Conservation (phyloP, 1,139 yeast genomes). For the Kurtzmaniella quercitrusa region DNA sequence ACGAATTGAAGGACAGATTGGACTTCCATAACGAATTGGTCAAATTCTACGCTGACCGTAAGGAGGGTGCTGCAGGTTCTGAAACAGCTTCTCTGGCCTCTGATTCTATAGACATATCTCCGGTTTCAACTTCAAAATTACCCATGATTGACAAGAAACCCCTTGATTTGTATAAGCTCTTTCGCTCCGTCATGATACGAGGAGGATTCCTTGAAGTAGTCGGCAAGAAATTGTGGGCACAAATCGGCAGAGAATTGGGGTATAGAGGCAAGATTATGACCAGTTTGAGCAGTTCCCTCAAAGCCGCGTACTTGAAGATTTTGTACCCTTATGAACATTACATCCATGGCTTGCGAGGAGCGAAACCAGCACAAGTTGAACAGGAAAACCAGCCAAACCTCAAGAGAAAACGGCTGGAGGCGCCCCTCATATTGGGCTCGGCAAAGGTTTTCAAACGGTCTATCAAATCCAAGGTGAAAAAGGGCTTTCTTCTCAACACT, state of each 20-base stretch:
- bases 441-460: constrained; percentile 41
- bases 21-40: constrained; percentile 27
- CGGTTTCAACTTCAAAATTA: constrained; percentile 15
- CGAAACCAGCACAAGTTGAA: not conserved
- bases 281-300: constrained; percentile 64
- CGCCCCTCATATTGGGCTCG: constrained; percentile 44
- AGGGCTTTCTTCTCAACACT: constrained; percentile 46
- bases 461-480: constrained; percentile 37
- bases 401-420: not conserved
- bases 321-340: constrained; percentile 31
- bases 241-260: constrained; percentile 72
- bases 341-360: constrained; percentile 13
- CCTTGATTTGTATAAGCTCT: constrained; percentile 50
- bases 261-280: constrained; percentile 68
- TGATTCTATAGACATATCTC: not conserved
- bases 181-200: constrained; percentile 46
- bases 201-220: constrained; percentile 61
- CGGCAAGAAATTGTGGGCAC: constrained; percentile 56
- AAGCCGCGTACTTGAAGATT: constrained; percentile 47
- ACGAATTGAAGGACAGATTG: constrained; percentile 28
- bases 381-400: not conserved
- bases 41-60: constrained; percentile 13
- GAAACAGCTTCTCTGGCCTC: not conserved
- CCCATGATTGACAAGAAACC: constrained; percentile 58
- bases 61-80: not conserved